A percentile compares a stretch with the other conserved stretches of the same genome.
Evolutionary conservation across 2,329 filamentous ascomycete genomes (phyloP).

Genomic region (Aureobasidium pullulans): DNA sequence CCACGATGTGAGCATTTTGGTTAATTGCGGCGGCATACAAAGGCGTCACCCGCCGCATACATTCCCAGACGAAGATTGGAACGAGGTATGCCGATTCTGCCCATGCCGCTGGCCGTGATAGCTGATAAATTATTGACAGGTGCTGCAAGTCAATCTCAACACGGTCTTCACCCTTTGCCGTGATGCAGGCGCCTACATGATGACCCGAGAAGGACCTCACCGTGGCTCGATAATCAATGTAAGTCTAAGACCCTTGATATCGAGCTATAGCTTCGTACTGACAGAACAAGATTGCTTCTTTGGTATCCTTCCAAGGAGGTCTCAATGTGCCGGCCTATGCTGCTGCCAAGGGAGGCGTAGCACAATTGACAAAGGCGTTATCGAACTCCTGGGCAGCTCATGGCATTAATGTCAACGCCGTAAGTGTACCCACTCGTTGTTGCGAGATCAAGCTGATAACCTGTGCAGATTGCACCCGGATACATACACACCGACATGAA

Average conservation of each 20-base stretch:
- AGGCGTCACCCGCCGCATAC: slow-evolving; percentile 22
- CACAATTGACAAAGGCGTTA: slow-evolving; percentile 75
- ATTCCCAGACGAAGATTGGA: slow-evolving; percentile 25
- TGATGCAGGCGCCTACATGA: slow-evolving; percentile 72
- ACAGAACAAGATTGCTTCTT: slow-evolving; percentile 45
- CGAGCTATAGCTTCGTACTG: neutral
- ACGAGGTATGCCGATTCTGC: slow-evolving; percentile 31
- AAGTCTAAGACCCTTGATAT: neutral
- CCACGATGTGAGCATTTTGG: slow-evolving; percentile 20
- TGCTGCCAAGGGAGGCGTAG: slow-evolving; percentile 76
- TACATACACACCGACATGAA: slow-evolving; percentile 97
- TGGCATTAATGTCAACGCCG: slow-evolving; percentile 74
- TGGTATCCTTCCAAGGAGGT: slow-evolving; percentile 79
- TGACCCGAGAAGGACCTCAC: slow-evolving; percentile 48
- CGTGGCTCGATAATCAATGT: slow-evolving; percentile 75
- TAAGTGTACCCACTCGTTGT: neutral
- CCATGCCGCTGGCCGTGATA: no score
- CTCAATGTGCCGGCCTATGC: slow-evolving; percentile 84
- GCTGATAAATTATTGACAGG: slow-evolving; percentile 34
- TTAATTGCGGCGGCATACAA: slow-evolving; percentile 26
- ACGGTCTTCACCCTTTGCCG: slow-evolving; percentile 71
- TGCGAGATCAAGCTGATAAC: neutral
- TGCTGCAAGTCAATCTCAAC: slow-evolving; percentile 80
- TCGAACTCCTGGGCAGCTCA: slow-evolving; percentile 79
- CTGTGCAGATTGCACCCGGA: slow-evolving; percentile 61